Base-by-base conservation (phyloP, 1,284 basidiomycete species). In the Tremellales sp. region DNA sequence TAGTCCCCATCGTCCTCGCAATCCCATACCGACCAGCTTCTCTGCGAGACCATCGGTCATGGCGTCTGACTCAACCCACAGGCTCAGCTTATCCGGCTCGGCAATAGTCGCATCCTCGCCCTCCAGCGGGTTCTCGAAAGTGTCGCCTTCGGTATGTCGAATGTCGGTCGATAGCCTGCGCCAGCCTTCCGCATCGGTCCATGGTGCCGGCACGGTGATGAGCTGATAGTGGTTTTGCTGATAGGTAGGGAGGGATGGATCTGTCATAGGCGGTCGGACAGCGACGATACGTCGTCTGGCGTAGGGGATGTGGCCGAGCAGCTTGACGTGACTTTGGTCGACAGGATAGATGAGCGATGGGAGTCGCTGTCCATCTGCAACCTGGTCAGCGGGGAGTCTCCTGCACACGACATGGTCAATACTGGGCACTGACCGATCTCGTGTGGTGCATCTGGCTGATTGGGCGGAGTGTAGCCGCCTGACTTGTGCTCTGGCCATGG, bases 1-100 rank as follows among this genome's bases (percentile, higher is more conserved):
- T 47, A 64, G 27, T 10, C 56, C 67, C 70, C 70, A 70, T 29
- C 67, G 54, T 4, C 64, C 69, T 19, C 67, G 57, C 13, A 72
- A 27, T 5, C 57, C 67, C 48, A 60, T 61, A 4, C 68, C 68
- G 2, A 69, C 43, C 10, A 45, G 37, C 4, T 23, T 46, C 4
- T 41, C 42, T n/a, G n/a, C n/a, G n/a, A n/a, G n/a, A n/a, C n/a
- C n/a, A n/a, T n/a, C n/a, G n/a, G n/a, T n/a, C 7, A 56, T 15
- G 4, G 23, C 48, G 4, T 43, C 23, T 23, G 31, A 29, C 36
- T 64, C 61, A 22, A 64, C 45, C 61, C 62, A 68, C 4, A 67
- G 26, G n/a, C 49, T 46, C 11, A 65, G 26, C 44, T 54, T 50
- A 2, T 51, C 52, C 1, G 64, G 61, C 23, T 62, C 61, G 0